Evolutionary conservation across 768 basidiomycete species (phyloP).

Genomic region (Tephrocybe sp.): DNA sequence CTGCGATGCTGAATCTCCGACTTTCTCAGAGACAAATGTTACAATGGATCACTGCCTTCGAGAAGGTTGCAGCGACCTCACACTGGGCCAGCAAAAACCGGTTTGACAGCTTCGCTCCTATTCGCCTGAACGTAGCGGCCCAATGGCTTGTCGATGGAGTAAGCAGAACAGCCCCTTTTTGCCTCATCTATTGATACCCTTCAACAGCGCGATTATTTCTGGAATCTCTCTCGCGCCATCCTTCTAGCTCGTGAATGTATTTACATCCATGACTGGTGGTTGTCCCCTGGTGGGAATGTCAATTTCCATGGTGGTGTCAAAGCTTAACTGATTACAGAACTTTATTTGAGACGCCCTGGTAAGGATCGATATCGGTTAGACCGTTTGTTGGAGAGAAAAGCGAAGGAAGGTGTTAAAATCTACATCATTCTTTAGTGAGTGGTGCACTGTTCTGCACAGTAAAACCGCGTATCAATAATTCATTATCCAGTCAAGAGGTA

Average conservation of each 20-base stretch:
- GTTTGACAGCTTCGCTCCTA: conserved; percentile 94
- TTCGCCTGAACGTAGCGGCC: conserved; percentile 87
- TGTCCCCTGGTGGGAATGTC: conserved; percentile 68
- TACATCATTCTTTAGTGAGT: conserved; percentile 91
- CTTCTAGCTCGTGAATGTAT: conserved; percentile 83
- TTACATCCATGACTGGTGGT: conserved; percentile 99
- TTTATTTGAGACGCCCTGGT: conserved; percentile 80
- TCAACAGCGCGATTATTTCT: conserved; percentile 92
- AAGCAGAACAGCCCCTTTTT: conserved; percentile 25
- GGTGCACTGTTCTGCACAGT: not conserved
- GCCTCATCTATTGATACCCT: not conserved
- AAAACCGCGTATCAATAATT: conserved; percentile 7
- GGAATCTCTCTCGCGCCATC: conserved; percentile 92
- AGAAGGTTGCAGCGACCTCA: conserved; percentile 73
- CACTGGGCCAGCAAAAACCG: conserved; percentile 78
- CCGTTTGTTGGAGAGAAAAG: conserved; percentile 81
- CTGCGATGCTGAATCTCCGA: not conserved
- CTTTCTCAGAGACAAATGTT: conserved; percentile 81
- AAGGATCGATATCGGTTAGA: conserved; percentile 88
- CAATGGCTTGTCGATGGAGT: conserved; percentile 99
- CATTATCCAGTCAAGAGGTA: conserved; percentile 75
- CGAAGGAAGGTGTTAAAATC: conserved; percentile 93
- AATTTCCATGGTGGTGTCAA: not conserved
- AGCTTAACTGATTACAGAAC: conserved; percentile 41
- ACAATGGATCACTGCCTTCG: conserved; percentile 92